phyloP scores from a whole-genome alignment of 2,329 filamentous ascomycete genomes.

The Aspergillus neoniger region DNA sequence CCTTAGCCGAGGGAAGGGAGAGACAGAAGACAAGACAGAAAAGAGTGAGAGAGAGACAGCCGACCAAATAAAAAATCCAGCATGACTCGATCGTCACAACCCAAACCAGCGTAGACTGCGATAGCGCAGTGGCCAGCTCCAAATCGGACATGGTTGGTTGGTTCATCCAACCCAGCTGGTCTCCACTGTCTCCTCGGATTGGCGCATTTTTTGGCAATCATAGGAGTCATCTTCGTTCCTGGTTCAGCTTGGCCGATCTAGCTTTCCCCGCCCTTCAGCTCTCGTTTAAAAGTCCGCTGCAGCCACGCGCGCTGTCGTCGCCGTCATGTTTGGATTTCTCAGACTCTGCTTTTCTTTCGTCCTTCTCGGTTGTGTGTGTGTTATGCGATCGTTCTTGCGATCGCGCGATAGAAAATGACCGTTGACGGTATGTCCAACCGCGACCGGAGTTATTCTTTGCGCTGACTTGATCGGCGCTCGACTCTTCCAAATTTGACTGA shows the following conservation, averaged over 20 bases:
- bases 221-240: conserved; percentile 3
- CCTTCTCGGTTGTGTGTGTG: neutral
- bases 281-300: neutral
- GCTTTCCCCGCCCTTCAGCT: neutral
- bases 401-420: conserved; percentile 2
- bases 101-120: neutral
- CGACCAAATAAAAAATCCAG: neutral
- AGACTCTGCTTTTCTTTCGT: neutral
- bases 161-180: neutral
- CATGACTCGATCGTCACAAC: neutral
- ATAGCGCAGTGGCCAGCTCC: neutral
- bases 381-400: neutral
- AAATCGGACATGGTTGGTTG: conserved; percentile 5
- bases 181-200: neutral
- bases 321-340: neutral
- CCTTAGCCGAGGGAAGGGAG: neutral
- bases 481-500: neutral
- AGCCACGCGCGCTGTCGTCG: neutral
- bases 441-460: neutral
- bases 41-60: neutral
- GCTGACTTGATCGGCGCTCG: neutral
- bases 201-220: conserved; percentile 2
- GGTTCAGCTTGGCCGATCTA: conserved; percentile 1
- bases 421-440: neutral
- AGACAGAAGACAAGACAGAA: too few species aligned